Evolutionary conservation across 2,329 filamentous ascomycete genomes (phyloP).

Genomic region (Sporothrix dimorphospora): DNA sequence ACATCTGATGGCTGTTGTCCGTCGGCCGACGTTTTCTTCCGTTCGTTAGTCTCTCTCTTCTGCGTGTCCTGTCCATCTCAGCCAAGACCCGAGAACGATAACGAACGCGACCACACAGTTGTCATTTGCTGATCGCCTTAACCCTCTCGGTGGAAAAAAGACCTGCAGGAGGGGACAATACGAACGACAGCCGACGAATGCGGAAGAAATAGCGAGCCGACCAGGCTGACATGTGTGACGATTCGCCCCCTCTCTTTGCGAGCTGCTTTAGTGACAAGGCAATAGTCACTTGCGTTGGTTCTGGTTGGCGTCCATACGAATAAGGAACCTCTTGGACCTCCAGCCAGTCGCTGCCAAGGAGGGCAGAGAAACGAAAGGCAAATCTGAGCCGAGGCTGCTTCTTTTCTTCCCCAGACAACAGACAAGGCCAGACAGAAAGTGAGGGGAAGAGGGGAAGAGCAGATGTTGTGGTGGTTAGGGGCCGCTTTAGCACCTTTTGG

Average conservation of each 20-base stretch:
- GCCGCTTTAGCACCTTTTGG: neutral
- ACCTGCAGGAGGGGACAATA: no score
- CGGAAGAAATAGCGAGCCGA: no score
- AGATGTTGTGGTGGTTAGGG: neutral
- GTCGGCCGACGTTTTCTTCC: neutral
- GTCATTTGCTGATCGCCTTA: neutral
- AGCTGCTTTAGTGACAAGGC: neutral
- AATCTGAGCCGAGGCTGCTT: neutral
- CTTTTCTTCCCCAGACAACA: neutral
- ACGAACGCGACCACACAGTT: neutral
- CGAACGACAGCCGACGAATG: no score
- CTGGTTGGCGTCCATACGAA: neutral
- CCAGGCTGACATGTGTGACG: neutral
- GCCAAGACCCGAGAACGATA: conserved; percentile 6
- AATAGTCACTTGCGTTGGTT: neutral
- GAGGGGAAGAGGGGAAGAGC: neutral
- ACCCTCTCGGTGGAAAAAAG: neutral
- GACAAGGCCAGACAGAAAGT: neutral
- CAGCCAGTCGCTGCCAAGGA: neutral
- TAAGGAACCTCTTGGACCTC: neutral
- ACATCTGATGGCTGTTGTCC: no score
- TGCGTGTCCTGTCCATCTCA: no score
- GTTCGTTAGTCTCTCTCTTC: no score
- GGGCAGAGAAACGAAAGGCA: neutral
- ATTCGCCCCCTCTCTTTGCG: neutral